Evolutionary conservation across 1,284 basidiomycete species (phyloP).

Genomic region (Flammula alnicola): DNA sequence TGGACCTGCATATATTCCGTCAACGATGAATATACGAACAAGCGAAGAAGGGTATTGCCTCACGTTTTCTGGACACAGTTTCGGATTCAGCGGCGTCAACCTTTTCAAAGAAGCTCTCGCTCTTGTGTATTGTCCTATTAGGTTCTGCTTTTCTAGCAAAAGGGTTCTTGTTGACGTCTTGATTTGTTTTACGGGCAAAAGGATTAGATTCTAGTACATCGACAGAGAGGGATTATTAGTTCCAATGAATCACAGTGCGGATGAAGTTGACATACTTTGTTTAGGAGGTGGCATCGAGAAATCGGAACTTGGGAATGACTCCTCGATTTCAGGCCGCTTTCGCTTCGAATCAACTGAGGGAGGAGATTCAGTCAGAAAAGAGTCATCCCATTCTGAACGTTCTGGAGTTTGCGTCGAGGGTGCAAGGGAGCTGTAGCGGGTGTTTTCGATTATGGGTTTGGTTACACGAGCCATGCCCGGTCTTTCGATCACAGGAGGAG

Average conservation of each 20-base stretch:
- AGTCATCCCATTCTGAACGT: conserved; percentile 23
- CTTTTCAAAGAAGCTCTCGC: conserved; percentile 94
- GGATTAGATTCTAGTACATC: conserved; percentile 72
- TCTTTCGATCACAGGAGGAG: conserved; percentile 64
- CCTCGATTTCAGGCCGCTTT: conserved; percentile 60
- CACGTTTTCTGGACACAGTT: conserved; percentile 49
- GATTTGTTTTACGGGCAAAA: conserved; percentile 66
- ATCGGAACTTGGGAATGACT: conserved; percentile 38
- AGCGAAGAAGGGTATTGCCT: conserved; percentile 14
- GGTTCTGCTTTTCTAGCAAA: conserved; percentile 62
- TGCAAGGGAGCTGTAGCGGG: conserved; percentile 44
- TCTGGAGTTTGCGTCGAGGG: conserved; percentile 26
- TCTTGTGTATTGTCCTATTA: conserved; percentile 74
- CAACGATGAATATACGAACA: not conserved
- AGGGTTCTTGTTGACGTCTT: conserved; percentile 64
- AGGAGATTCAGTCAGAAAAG: conserved; percentile 22
- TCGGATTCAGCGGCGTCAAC: conserved; percentile 72
- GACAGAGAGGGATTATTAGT: not conserved
- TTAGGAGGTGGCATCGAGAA: conserved; percentile 48
- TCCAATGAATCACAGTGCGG: not conserved
- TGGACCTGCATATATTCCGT: conserved; percentile 17
- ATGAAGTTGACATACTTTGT: conserved; percentile 45
- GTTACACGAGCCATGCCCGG: conserved; percentile 67
- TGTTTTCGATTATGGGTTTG: conserved; percentile 53
- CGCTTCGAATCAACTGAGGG: conserved; percentile 54